phyloP scores from a whole-genome alignment of 257 asterid species.

The Lavandula angustifolia region DNA sequence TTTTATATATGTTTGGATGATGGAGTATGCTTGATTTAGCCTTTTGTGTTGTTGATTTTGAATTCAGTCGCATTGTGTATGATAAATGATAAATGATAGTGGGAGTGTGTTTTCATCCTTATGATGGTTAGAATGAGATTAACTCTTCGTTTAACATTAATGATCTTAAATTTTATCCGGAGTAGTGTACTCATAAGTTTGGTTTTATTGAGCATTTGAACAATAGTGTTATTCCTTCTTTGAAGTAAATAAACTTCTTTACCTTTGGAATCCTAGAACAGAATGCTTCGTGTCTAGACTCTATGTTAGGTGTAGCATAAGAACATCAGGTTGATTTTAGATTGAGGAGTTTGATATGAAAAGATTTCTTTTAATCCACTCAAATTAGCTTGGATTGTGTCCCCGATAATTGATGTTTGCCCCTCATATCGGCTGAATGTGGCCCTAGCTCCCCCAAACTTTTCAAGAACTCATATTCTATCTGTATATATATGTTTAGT shows the following conservation, averaged over 20 bases:
- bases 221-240: background rate
- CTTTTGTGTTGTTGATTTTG: background rate
- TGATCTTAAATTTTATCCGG: background rate
- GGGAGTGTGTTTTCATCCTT: background rate
- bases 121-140: background rate
- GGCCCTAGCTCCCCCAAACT: background rate
- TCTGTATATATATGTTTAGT: background rate
- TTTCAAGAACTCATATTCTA: background rate
- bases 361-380: background rate
- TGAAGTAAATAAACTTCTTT: background rate
- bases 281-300: background rate
- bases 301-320: background rate
- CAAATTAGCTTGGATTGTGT: background rate
- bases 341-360: background rate
- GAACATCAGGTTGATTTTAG: background rate
- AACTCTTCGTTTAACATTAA: background rate
- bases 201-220: background rate
- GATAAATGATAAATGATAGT: slow-evolving; percentile 14
- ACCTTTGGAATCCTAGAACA: background rate
- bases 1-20: slow-evolving; percentile 7
- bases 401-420: background rate
- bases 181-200: background rate
- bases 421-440: background rate
- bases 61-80: background rate
- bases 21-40: background rate